These are phyloP conservation scores for Tolypocladium nubicola DNA, from an alignment of 2,329 filamentous ascomycete species.

Conservation along the genomic window DNA sequence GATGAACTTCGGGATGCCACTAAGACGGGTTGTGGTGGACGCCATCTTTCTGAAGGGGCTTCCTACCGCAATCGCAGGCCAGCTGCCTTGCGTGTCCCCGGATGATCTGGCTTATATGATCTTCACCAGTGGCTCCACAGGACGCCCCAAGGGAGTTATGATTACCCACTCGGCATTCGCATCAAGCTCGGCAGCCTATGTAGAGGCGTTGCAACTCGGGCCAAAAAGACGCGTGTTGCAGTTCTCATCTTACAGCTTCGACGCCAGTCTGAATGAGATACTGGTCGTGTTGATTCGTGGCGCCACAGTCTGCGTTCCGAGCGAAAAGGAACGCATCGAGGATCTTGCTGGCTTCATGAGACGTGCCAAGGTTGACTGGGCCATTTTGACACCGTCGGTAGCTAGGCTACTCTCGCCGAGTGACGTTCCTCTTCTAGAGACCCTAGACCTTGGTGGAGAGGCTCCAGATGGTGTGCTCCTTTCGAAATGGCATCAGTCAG, in stretches of 20 bases:
- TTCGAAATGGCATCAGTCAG: not conserved
- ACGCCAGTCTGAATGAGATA: not conserved
- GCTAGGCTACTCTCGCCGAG: not conserved
- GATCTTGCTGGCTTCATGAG: not conserved
- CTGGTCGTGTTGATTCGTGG: not conserved
- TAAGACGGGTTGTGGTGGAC: not conserved
- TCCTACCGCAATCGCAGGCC: not conserved
- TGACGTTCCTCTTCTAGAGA: not conserved
- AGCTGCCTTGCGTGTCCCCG: not conserved
- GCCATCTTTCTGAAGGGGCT: not conserved
- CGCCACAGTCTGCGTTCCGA: not conserved
- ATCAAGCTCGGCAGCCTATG: not conserved
- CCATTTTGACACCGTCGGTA: not conserved
- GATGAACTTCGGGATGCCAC: not conserved
- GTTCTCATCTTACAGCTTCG: constrained; percentile 1
- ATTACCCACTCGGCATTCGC: constrained; percentile 8
- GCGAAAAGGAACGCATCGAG: not conserved
- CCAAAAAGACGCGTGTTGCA: constrained; percentile 1
- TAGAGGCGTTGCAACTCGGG: not conserved
- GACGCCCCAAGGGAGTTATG: constrained; percentile 45
- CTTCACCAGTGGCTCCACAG: constrained; percentile 49
- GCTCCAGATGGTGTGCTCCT: not conserved
- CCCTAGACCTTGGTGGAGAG: not conserved
- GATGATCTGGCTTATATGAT: constrained; percentile 32
- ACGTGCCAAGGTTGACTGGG: not conserved